A percentile compares a stretch with the other conserved stretches of the same genome.
Evolutionary conservation across 192 early-diverging fungal genomes (phyloP).

Genomic region (Entomortierella beljakovae): DNA sequence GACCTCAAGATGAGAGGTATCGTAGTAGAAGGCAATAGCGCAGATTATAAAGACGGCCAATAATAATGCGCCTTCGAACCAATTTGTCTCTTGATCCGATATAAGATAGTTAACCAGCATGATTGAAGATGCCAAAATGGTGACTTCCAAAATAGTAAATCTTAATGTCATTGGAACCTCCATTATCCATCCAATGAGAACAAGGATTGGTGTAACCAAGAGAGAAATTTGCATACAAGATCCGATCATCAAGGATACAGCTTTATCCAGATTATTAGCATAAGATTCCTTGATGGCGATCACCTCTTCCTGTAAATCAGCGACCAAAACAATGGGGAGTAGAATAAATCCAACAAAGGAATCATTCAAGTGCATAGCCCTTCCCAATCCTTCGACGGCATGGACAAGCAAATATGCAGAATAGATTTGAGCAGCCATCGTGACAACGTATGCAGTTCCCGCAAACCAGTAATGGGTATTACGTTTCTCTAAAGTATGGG

Average conservation of each 20-base stretch:
- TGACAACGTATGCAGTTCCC: constrained; percentile 60
- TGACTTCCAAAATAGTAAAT: constrained; percentile 85
- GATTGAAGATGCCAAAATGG: constrained; percentile 82
- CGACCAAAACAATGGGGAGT: constrained; percentile 82
- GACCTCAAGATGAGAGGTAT: constrained; percentile 2
- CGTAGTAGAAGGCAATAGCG: constrained; percentile 73
- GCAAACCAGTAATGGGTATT: constrained; percentile 52
- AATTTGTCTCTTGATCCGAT: constrained; percentile 89
- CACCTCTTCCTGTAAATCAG: constrained; percentile 50
- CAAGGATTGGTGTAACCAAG: constrained; percentile 75
- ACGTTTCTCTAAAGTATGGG: constrained; percentile 81
- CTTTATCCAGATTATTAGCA: constrained; percentile 7
- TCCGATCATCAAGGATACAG: constrained; percentile 18
- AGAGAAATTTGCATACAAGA: constrained; percentile 82
- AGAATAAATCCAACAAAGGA: constrained; percentile 95
- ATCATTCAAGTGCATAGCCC: constrained; percentile 75
- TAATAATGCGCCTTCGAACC: constrained; percentile 92
- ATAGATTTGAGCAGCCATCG: constrained; percentile 75
- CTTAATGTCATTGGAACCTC: constrained; percentile 82
- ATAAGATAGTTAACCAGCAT: constrained; percentile 84
- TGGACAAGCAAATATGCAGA: constrained; percentile 86
- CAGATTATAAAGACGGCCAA: constrained; percentile 81
- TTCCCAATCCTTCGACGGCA: constrained; percentile 79
- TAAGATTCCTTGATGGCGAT: constrained; percentile 66
- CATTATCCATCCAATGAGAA: constrained; percentile 88